A percentile compares a stretch with the other conserved stretches of the same genome.
Evolutionary conservation across 805 yeast genomes (phyloP).

Genomic region (Torulaspora quercuum): DNA sequence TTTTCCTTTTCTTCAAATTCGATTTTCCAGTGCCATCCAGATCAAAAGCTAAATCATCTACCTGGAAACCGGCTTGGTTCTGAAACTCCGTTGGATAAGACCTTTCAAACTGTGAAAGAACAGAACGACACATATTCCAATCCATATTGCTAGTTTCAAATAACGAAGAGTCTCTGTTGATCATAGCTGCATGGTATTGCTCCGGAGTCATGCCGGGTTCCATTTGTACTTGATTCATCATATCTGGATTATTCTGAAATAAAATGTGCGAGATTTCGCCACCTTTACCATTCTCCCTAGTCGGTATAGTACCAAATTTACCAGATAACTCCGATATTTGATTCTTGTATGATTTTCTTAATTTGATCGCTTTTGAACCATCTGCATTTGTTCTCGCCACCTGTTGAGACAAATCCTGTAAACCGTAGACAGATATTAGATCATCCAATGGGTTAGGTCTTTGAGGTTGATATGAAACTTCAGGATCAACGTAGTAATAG

Average conservation of each 20-base stretch:
- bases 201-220: slow-evolving; percentile 30
- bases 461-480: slow-evolving; percentile 37
- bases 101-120: slow-evolving; percentile 34
- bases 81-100: slow-evolving; percentile 36
- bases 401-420: slow-evolving; percentile 65
- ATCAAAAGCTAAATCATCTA: slow-evolving; percentile 38
- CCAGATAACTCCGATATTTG: slow-evolving; percentile 87
- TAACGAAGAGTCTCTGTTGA: slow-evolving; percentile 27
- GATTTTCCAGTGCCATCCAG: slow-evolving; percentile 36
- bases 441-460: slow-evolving; percentile 72
- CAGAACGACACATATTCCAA: slow-evolving; percentile 33
- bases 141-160: slow-evolving; percentile 30
- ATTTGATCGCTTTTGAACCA: slow-evolving; percentile 87
- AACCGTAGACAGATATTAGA: slow-evolving; percentile 63
- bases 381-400: slow-evolving; percentile 85
- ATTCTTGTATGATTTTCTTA: slow-evolving; percentile 91
- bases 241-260: slow-evolving; percentile 36
- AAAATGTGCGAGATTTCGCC: slow-evolving; percentile 36
- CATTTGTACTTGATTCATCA: slow-evolving; percentile 28
- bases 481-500: slow-evolving; percentile 42
- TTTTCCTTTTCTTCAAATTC: slow-evolving; percentile 31
- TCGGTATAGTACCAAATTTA: slow-evolving; percentile 60
- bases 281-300: slow-evolving; percentile 38
- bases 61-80: slow-evolving; percentile 27
- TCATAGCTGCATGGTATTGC: slow-evolving; percentile 25